These are phyloP conservation scores for Tremella fuciformis DNA, from an alignment of 768 basidiomycete species.

Conservation along the genomic window DNA sequence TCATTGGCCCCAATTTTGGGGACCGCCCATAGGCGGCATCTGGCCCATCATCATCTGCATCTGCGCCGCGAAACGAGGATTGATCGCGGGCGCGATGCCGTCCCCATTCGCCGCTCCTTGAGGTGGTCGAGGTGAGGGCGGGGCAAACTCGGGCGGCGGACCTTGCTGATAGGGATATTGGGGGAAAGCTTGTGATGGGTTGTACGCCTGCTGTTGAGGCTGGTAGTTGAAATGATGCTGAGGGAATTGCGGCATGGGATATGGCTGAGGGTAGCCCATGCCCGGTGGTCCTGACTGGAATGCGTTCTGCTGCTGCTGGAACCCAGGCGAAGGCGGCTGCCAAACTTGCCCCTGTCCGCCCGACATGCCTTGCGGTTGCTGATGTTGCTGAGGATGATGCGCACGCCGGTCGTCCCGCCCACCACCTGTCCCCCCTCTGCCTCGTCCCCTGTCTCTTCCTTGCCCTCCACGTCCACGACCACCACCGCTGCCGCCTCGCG, in stretches of 20 bases:
- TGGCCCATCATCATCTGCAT: constrained; percentile 31
- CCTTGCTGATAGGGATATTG: constrained; percentile 14
- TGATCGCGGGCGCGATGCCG: constrained; percentile 36
- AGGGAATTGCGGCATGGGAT: constrained; percentile 1
- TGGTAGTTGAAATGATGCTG: constrained; percentile 14
- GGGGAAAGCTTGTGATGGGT: constrained; percentile 12
- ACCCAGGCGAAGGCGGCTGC: too few species aligned
- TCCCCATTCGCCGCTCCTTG: background rate
- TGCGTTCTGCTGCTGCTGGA: too few species aligned
- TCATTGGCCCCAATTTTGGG: background rate
- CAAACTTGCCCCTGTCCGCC: background rate
- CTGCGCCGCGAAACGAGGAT: constrained; percentile 44
- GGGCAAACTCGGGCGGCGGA: background rate
- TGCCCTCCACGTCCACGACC: constrained; percentile 9
- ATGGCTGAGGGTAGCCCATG: constrained; percentile 1
- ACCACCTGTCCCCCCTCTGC: constrained; percentile 19
- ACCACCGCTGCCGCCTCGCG: background rate
- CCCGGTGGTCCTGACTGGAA: too few species aligned
- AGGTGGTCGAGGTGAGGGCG: constrained; percentile 11
- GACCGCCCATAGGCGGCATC: background rate
- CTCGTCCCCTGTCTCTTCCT: constrained; percentile 11
- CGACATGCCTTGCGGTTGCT: constrained; percentile 12
- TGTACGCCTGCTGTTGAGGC: constrained; percentile 11
- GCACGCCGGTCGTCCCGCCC: constrained; percentile 6
- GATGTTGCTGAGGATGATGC: background rate